Percentiles rank a stretch among this genome's conserved stretches.
phyloP scores from a whole-genome alignment of 148 eudicot genomes.

The Camellia lanceoleosa region DNA sequence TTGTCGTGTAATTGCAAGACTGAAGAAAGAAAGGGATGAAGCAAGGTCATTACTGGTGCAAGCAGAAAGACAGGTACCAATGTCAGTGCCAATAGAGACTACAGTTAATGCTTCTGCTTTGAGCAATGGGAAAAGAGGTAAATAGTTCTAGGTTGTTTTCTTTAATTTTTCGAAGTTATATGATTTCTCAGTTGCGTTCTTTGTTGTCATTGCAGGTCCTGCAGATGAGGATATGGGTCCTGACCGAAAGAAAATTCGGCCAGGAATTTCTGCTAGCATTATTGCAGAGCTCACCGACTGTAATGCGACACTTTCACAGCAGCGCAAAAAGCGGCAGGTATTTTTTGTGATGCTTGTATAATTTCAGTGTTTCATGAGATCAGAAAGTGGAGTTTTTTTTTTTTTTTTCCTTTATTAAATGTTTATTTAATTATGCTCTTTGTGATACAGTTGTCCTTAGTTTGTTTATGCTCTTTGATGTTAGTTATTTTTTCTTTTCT shows the following conservation, averaged over 20 bases:
- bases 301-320: conserved; percentile 83
- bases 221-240: conserved; percentile 63
- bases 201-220: conserved; percentile 40
- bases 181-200: conserved; percentile 8
- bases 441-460: neutral
- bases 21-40: conserved; percentile 94
- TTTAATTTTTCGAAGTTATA: neutral
- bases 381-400: neutral
- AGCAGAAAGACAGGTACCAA: conserved; percentile 79
- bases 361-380: neutral
- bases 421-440: neutral
- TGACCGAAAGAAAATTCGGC: conserved; percentile 58
- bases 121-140: conserved; percentile 96
- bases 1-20: conserved; percentile 97
- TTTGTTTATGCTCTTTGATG: neutral
- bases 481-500: neutral
- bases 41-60: conserved; percentile 74
- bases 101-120: conserved; percentile 48
- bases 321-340: conserved; percentile 89
- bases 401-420: neutral
- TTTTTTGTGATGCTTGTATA: neutral
- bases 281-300: conserved; percentile 83
- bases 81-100: conserved; percentile 37
- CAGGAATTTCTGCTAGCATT: conserved; percentile 69
- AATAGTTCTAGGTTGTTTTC: neutral